phyloP scores from a whole-genome alignment of 1,284 basidiomycete species.

The Ceratobasidium sp. region DNA sequence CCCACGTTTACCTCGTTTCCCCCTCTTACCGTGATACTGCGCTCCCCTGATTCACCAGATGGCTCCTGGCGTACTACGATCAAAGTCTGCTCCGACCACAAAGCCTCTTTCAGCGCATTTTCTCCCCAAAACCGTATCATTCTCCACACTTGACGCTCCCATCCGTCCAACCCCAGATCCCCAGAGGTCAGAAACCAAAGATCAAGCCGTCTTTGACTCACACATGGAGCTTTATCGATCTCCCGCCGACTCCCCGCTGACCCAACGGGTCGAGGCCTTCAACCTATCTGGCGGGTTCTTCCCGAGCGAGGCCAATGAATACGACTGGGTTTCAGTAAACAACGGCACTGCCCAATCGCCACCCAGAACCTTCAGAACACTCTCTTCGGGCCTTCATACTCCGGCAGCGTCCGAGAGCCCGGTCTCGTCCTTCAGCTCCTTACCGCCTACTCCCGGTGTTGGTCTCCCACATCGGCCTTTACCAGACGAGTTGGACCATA shows the following conservation, averaged over 20 bases:
- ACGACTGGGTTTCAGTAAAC: slow-evolving; percentile 31
- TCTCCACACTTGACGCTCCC: slow-evolving; percentile 29
- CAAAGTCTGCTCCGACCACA: slow-evolving; percentile 36
- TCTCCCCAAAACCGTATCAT: slow-evolving; percentile 37
- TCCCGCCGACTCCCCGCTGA: slow-evolving; percentile 28
- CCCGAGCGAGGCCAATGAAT: slow-evolving; percentile 33
- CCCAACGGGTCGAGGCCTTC: slow-evolving; percentile 38
- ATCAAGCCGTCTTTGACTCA: slow-evolving; percentile 1
- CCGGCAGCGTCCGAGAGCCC: slow-evolving; percentile 17
- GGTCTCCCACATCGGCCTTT: slow-evolving; percentile 21
- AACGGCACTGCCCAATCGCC: not conserved
- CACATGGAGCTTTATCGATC: slow-evolving; percentile 33
- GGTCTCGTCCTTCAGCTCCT: slow-evolving; percentile 18
- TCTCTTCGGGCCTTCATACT: not conserved
- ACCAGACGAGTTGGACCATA: slow-evolving; percentile 37
- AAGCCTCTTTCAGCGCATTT: slow-evolving; percentile 42
- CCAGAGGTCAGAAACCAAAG: not conserved
- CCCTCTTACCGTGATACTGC: not conserved
- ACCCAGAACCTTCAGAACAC: not conserved
- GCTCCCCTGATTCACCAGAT: not conserved
- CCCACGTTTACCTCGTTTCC: not conserved
- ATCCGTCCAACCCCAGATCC: not conserved
- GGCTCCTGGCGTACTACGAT: slow-evolving; percentile 25
- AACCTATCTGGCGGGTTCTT: slow-evolving; percentile 42
- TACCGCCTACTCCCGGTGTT: slow-evolving; percentile 36